Base-by-base conservation (phyloP, 148 eudicot genomes). In the Nyssa sinensis region DNA sequence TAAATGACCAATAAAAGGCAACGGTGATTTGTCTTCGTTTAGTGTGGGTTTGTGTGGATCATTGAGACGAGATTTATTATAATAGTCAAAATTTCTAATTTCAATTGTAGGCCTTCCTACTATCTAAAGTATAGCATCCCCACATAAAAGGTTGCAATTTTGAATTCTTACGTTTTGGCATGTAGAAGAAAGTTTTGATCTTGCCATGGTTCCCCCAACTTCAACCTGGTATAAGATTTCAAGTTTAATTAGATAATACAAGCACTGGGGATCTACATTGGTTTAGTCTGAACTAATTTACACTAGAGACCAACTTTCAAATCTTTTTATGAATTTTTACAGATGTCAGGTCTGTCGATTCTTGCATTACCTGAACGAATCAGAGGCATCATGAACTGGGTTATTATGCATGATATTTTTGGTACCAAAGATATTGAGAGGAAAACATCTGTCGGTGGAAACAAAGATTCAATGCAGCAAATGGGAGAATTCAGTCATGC, bases 311-410 rank as follows among this genome's bases (percentile, higher is more conserved):
- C 35, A 62, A 32, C 60, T 37, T 67, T 58, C 80, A 74, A 59
- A 77, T 79, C 44, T 57, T 80, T 55, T 37, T 67, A 35, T 16
- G 53, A n/a, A 67, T 68, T 74, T 29, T 78, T 63, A 7, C 66
- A 93, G 97, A 81, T 72, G 55, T 65, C 87, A 61, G 77, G 72
- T 72, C 79, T 77, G 35, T 70, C 80, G 41, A 68, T 59, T 30
- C 81, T 65, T 37, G 81, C 64, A 49, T 65, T 82, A 25, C 61
- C 81, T 41, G 80, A 81, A 73, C 83, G 80, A 55, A 57, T 66
- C 61, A 67, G 69, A 79, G 67, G 71, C 57, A 44, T 79, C 63
- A 73, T 41, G 66, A 72, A 74, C 71, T 62, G 77, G 86, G 77
- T 35, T 16, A 44, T 58, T 53, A 44, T 53, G 53, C 75, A 66